These are phyloP conservation scores for Raphanus sativus DNA, from an alignment of 345 rosid species.

Conservation along the genomic window DNA sequence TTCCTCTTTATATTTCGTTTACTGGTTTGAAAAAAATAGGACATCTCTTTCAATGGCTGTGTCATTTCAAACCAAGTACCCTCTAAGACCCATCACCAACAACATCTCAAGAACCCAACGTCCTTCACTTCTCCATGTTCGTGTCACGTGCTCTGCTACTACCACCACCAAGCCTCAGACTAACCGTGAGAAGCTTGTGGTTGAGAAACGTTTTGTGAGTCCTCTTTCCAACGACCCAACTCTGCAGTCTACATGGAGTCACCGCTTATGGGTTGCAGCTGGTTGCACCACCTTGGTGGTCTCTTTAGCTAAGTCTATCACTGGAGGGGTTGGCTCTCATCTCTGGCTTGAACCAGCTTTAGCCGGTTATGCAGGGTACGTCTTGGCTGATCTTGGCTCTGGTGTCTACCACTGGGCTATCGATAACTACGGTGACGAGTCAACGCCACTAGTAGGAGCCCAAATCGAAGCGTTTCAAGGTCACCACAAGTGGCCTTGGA, in stretches of 20 bases:
- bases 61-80: slow-evolving; percentile 50
- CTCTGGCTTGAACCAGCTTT: slow-evolving; percentile 58
- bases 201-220: slow-evolving; percentile 21
- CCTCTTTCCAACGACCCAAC: slow-evolving; percentile 47
- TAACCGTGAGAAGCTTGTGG: slow-evolving; percentile 32
- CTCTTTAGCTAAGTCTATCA: slow-evolving; percentile 57
- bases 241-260: slow-evolving; percentile 70
- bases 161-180: slow-evolving; percentile 45
- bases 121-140: neutral
- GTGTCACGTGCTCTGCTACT: slow-evolving; percentile 44
- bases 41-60: slow-evolving; percentile 47
- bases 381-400: slow-evolving; percentile 79
- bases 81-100: slow-evolving; percentile 29
- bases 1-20: neutral
- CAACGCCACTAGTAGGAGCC: slow-evolving; percentile 65
- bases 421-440: slow-evolving; percentile 78
- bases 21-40: too few species aligned
- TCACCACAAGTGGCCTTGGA: slow-evolving; percentile 94
- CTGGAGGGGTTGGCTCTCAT: slow-evolving; percentile 50
- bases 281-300: slow-evolving; percentile 64
- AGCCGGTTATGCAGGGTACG: slow-evolving; percentile 67
- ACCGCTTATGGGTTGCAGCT: slow-evolving; percentile 67
- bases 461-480: slow-evolving; percentile 93
- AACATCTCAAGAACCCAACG: slow-evolving; percentile 24
- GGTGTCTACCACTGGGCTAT: slow-evolving; percentile 96